These are phyloP conservation scores for Aspergillus uvarum DNA, from an alignment of 2,329 filamentous ascomycete species.

Conservation along the genomic window DNA sequence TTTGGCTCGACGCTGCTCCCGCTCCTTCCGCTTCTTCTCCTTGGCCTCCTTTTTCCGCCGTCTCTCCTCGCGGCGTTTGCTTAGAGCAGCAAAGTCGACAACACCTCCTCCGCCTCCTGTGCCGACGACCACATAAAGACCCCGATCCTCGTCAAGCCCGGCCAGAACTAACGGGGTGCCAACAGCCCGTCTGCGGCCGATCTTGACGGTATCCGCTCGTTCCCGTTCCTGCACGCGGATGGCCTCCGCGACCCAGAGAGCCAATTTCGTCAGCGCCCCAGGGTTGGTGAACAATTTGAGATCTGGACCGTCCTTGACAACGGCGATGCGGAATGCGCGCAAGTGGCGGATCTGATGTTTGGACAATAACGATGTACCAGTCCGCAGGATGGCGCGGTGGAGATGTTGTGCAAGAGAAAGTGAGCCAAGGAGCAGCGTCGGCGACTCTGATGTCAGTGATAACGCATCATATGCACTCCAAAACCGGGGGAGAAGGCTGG, in stretches of 20 bases:
- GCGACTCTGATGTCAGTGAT: conserved; percentile 46
- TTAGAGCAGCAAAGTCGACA: conserved; percentile 63
- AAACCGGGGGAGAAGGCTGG: conserved; percentile 49
- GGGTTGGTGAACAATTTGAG: conserved; percentile 90
- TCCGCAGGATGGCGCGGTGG: conserved; percentile 88
- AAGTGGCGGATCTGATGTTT: conserved; percentile 94
- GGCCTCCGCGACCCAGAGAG: conserved; percentile 91
- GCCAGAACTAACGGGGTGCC: conserved; percentile 88
- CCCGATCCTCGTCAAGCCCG: conserved; percentile 79
- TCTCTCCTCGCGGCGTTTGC: conserved; percentile 66
- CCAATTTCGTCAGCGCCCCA: conserved; percentile 87
- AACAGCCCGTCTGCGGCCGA: conserved; percentile 39
- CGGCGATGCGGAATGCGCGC: conserved; percentile 88
- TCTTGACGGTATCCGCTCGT: conserved; percentile 65
- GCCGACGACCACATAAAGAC: conserved; percentile 89
- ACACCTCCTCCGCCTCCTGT: conserved; percentile 83
- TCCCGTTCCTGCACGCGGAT: conserved; percentile 86
- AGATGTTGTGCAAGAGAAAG: conserved; percentile 84
- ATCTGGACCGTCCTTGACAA: conserved; percentile 93
- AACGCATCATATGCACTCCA: conserved; percentile 61
- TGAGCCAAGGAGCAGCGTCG: conserved; percentile 64
- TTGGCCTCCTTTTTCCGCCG: conserved; percentile 63
- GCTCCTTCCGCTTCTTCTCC: conserved; percentile 61
- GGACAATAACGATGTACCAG: conserved; percentile 83
- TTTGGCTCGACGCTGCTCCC: conserved; percentile 62